Base-by-base conservation (phyloP, 257 asterid species). In the Handroanthus guayacan region DNA sequence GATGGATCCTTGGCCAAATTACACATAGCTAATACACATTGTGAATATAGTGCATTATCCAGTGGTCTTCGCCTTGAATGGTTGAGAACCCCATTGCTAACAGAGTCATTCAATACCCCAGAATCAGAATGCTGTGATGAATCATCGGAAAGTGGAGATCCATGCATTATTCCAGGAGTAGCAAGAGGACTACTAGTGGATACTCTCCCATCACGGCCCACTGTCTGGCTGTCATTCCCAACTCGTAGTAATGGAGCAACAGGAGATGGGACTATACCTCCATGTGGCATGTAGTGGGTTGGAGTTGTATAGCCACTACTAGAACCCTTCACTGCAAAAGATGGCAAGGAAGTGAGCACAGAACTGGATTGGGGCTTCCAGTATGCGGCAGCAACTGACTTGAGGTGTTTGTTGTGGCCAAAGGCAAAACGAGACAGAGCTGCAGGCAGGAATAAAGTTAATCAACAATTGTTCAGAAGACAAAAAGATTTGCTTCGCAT, bases 371-470 rank as follows among this genome's bases (percentile, higher is more conserved):
- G 97, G 80, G 97, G 91, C 81, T 93, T 95, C 89, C 92, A 87
- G 75, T 87, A 88, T 47, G 95, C 91, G 80, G 99, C 96, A 79
- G 98, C 97, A 56, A 89, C 97, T 63, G 95, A 86, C 86, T 95
- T 95, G 72, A 95, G 85, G 86, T 95, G 96, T 85, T 92, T 90
- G 83, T 87, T 90, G 85, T 93, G 97, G 83, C 97, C 96, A 86
- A 95, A 95, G 81, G 99, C 96, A 83, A 95, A 95, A 70, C 98
- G 98, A 50, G 98, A 85, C 69, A 95, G 88, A 78, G 99, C 99
- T 95, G 97, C 85, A 85, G 64, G 71, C 62, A 78, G 50, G 60
- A 48, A 73, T 14, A 71, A 36, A 6, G 67, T 75, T 71, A 58
- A 56, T 68, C 58, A 45, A 68, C 4, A 39, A 47, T 14, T 25